Evolutionary conservation across 2,329 filamentous ascomycete genomes (phyloP).

Genomic region (Botrytis sinoallii): DNA sequence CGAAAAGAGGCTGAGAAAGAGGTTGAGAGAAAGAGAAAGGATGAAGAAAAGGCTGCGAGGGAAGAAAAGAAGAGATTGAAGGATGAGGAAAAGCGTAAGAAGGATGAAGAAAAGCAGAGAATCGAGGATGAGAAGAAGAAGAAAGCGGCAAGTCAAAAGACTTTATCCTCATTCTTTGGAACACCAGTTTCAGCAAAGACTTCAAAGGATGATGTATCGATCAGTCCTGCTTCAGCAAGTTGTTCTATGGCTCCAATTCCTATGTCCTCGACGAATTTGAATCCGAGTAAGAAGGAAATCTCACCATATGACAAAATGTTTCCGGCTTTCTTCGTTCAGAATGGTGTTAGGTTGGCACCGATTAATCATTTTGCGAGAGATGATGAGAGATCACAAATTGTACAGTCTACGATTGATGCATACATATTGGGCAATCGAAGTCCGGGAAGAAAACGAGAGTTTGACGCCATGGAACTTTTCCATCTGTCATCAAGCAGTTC

Average conservation of each 20-base stretch:
- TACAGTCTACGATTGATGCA: constrained; percentile 52
- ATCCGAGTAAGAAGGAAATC: constrained; percentile 34
- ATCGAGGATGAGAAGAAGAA: constrained; percentile 45
- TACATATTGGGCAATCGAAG: constrained; percentile 49
- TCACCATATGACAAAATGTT: constrained; percentile 61
- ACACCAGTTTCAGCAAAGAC: constrained; percentile 21
- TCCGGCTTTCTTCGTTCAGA: constrained; percentile 75
- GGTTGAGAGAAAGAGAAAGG: constrained; percentile 38
- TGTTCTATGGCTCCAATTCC: constrained; percentile 22
- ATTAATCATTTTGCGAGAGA: constrained; percentile 55
- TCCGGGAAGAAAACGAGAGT: constrained; percentile 43
- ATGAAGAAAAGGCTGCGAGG: constrained; percentile 35
- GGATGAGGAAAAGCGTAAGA: constrained; percentile 34
- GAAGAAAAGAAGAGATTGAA: constrained; percentile 39
- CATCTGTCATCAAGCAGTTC: constrained; percentile 41
- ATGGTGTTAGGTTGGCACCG: constrained; percentile 68
- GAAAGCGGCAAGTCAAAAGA: constrained; percentile 47
- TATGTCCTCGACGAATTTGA: constrained; percentile 25
- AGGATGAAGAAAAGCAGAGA: constrained; percentile 43
- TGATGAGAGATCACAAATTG: constrained; percentile 50
- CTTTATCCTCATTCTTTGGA: constrained; percentile 34
- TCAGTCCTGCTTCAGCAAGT: constrained; percentile 29
- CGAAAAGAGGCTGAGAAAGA: constrained; percentile 41
- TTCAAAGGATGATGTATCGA: constrained; percentile 27
- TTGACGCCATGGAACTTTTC: constrained; percentile 48